Conservation (phyloP, 2,329 filamentous ascomycete species). For the Arthrinium phaeospermum region DNA sequence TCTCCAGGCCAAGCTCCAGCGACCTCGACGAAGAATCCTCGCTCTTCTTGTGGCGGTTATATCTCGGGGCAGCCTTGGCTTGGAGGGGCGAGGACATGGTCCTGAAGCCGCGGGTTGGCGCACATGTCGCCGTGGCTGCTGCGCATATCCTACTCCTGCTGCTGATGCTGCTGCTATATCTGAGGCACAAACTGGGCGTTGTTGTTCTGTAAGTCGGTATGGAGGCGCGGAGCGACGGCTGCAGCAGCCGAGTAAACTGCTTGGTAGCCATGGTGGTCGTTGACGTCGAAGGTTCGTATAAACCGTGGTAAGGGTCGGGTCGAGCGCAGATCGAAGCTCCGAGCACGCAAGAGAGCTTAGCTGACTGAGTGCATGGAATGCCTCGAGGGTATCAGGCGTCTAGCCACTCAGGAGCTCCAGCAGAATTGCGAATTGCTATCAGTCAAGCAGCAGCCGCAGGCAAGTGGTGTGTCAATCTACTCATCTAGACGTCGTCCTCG, state of each 20-base stretch:
- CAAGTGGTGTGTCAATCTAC: background rate
- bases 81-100: conserved; percentile 7
- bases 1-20: conserved; percentile 17
- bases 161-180: conserved; percentile 5
- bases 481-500: background rate
- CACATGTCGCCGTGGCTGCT: background rate
- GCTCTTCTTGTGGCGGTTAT: background rate
- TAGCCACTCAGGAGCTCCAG: background rate
- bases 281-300: background rate
- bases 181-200: background rate
- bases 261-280: conserved; percentile 17
- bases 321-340: conserved; percentile 6
- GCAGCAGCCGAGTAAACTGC: background rate
- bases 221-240: conserved; percentile 7
- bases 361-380: conserved; percentile 31
- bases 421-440: background rate
- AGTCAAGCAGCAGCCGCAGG: background rate
- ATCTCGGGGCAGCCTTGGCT: conserved; percentile 6
- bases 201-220: background rate
- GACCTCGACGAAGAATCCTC: background rate
- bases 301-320: conserved; percentile 1
- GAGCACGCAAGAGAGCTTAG: conserved; percentile 13
- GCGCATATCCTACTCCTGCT: conserved; percentile 1
- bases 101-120: conserved; percentile 13
- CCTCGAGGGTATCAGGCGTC: conserved; percentile 22